Conservation (phyloP, 2,329 filamentous ascomycete genomes). For the Talaromyces marneffei region DNA sequence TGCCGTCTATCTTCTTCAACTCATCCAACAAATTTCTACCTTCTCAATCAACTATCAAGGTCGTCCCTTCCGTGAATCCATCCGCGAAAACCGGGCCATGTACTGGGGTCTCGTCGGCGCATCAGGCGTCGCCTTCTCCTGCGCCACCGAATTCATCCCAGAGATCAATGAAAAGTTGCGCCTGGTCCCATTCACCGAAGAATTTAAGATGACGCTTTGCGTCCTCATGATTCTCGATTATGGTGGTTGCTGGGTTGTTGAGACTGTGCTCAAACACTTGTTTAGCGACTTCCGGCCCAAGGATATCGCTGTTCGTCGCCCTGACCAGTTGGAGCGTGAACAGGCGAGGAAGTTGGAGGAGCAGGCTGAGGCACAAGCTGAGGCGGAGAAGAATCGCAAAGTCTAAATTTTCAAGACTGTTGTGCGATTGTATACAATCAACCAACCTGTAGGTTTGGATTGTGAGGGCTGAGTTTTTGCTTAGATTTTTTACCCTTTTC, state of each 20-base stretch:
- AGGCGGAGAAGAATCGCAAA: constrained; percentile 30
- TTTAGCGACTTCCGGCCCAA: constrained; percentile 92
- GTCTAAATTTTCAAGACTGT: constrained; percentile 17
- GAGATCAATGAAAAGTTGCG: constrained; percentile 92
- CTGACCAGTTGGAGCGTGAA: constrained; percentile 80
- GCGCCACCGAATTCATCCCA: constrained; percentile 89
- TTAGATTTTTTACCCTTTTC: not conserved
- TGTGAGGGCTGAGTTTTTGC: not conserved
- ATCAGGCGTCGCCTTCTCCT: constrained; percentile 83
- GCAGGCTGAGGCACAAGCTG: constrained; percentile 41
- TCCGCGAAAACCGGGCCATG: constrained; percentile 95
- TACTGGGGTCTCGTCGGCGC: constrained; percentile 93
- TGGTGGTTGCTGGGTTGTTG: constrained; percentile 76
- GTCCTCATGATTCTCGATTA: constrained; percentile 83
- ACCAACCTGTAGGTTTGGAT: not conserved
- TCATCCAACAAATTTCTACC: constrained; percentile 98
- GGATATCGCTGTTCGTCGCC: constrained; percentile 80
- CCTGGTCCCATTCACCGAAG: constrained; percentile 78
- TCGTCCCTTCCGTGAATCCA: constrained; percentile 90
- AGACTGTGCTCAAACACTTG: constrained; percentile 73
- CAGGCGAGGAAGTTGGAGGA: constrained; percentile 59
- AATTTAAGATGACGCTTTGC: constrained; percentile 87
- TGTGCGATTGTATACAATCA: not conserved
- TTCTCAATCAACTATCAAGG: constrained; percentile 99
- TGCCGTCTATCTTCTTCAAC: constrained; percentile 90